Base-by-base conservation (phyloP, 2,329 filamentous ascomycete species). In the Pestalotiopsis sp. region DNA sequence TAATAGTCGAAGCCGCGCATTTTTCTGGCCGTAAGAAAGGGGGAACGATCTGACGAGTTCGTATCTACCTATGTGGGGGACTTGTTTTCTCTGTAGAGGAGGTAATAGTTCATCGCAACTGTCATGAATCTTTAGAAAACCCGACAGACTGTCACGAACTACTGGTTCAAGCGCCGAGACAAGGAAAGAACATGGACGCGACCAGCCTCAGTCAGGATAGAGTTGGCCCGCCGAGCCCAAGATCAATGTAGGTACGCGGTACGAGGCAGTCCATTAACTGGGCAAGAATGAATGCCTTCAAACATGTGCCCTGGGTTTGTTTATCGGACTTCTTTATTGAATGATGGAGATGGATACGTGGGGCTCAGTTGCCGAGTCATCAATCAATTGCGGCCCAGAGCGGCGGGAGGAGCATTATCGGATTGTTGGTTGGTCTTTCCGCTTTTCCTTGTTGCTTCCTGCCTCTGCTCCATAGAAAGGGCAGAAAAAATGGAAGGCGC, bases 151-250 rank as follows among this genome's bases (percentile, higher is more conserved):
- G 67, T 55, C 30, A 66, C 64, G 67, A 68, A 68, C 67, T 55
- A 52, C 26, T 68, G 67, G 67, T 56, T 64, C 59, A 61, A 66
- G 64, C 67, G 52, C 59, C 59, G 59, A 68, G 67, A 68, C 67
- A 68, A 39, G 24, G n/a, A 48, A 62, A 44, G 64, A 35, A 22
- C 38, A 17, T 6, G n/a, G 35, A n/a, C 26, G 17, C 44, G 17
- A 52, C 20, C 17, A 10, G 60, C 60, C 35, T 35, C 10, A 26
- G 22, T 58, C 44, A n/a, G 20, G 17, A 22, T 20, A 52, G 44
- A 52, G 44, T 52, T 52, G 44, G 44, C 20, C 5, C 44, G n/a
- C 3, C 22, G 44, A 7, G 4, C 44, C 44, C 17, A 20, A 20
- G 26, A 26, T 22, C 58, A 22, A 38, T 48, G 38, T 40, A 24